Conservation (phyloP, 78 protist genomes). For the Dictyostelium intermedium region DNA sequence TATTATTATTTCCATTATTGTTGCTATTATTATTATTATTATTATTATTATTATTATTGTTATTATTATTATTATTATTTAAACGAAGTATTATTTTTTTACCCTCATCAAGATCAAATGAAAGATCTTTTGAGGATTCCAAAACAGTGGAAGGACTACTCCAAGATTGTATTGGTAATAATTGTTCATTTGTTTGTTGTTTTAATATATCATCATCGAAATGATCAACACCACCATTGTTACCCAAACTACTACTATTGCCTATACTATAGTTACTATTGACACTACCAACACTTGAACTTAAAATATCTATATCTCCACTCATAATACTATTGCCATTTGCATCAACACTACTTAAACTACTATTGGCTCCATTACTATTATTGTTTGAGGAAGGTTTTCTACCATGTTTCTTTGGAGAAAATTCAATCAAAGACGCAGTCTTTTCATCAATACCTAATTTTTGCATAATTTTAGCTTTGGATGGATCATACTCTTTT, state of each 20-base stretch:
- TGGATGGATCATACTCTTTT: neutral
- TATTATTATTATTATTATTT: neutral
- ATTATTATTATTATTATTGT: neutral
- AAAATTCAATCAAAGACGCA: neutral
- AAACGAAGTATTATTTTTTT: neutral
- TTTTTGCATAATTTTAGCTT: conserved; percentile 71
- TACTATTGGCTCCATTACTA: neutral
- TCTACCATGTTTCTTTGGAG: conserved; percentile 24
- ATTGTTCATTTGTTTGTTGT: neutral
- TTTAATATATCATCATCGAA: neutral
- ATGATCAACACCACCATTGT: neutral
- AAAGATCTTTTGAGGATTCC: neutral
- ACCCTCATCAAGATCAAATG: neutral
- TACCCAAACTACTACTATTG: neutral
- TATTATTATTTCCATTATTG: neutral
- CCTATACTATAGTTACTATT: conserved; percentile 4
- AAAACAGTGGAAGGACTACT: neutral
- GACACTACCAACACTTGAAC: conserved; percentile 10
- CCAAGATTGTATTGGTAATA: conserved; percentile 3
- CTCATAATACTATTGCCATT: neutral
- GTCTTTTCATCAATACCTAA: conserved; percentile 39
- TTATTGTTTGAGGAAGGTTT: neutral
- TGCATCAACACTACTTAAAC: neutral
- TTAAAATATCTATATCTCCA: neutral
- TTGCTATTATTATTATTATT: neutral